These are phyloP conservation scores for Darksidea phi DNA, from an alignment of 495 filamentous ascomycete species.

Conservation along the genomic window DNA sequence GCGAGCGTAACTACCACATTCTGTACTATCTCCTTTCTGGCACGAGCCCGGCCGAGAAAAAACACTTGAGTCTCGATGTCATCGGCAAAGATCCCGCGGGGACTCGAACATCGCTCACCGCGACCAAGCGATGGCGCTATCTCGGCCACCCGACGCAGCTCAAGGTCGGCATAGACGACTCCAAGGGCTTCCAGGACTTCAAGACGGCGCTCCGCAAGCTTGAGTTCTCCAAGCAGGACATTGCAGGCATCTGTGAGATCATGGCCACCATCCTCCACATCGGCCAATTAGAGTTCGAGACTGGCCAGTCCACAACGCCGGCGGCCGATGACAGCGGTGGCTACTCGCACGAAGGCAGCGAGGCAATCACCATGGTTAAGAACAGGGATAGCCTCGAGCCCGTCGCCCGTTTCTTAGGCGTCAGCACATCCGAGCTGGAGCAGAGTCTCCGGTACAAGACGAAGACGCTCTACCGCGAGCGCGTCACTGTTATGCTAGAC, in stretches of 20 bases:
- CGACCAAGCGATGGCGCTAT: slow-evolving; percentile 86
- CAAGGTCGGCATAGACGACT: slow-evolving; percentile 94
- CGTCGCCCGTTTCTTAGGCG: slow-evolving; percentile 87
- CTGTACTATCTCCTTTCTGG: slow-evolving; percentile 93
- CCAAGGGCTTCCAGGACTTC: slow-evolving; percentile 94
- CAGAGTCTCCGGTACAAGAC: slow-evolving; percentile 89
- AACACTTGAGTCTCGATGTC: slow-evolving; percentile 79
- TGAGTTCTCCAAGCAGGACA: slow-evolving; percentile 88
- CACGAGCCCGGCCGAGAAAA: slow-evolving; percentile 84
- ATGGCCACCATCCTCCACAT: slow-evolving; percentile 90
- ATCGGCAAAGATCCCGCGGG: slow-evolving; percentile 44
- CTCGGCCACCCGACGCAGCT: slow-evolving; percentile 94
- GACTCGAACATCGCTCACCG: slow-evolving; percentile 54
- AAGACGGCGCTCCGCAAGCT: slow-evolving; percentile 92
- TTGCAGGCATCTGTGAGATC: slow-evolving; percentile 94
- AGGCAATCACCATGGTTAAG: slow-evolving; percentile 78
- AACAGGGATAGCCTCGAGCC: slow-evolving; percentile 88
- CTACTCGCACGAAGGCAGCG: slow-evolving; percentile 90
- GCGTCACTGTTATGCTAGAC: slow-evolving; percentile 96
- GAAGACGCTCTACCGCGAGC: slow-evolving; percentile 89
- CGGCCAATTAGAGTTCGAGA: slow-evolving; percentile 89
- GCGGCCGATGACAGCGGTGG: slow-evolving; percentile 89
- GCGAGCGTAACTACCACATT: slow-evolving; percentile 93
- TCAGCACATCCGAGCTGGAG: slow-evolving; percentile 76
- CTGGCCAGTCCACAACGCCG: slow-evolving; percentile 70